Conservation (phyloP, 2,329 filamentous ascomycete species). For the Bisporella sp. region DNA sequence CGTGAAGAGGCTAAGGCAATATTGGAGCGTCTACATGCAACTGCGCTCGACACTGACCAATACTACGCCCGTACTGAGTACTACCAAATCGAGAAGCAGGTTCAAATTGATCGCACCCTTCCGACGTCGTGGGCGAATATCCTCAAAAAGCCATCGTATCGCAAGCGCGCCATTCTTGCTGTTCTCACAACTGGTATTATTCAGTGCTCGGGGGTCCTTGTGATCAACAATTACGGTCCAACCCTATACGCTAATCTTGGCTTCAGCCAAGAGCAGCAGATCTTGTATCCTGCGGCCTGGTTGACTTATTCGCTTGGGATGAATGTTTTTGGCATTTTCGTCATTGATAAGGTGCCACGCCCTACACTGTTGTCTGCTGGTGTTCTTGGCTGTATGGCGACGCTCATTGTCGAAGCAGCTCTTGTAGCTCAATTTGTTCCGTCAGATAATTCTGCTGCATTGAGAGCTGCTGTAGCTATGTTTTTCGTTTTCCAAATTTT, state of each 20-base stretch:
- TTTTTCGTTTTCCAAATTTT: conserved; percentile 1
- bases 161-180: conserved; percentile 1
- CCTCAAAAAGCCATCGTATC: conserved; percentile 2
- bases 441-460: neutral
- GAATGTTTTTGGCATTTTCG: neutral
- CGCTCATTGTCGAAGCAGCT: conserved; percentile 3
- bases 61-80: conserved; percentile 3
- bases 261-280: neutral
- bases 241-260: conserved; percentile 3
- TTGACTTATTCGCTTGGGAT: neutral
- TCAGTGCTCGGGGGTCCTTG: conserved; percentile 1
- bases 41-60: neutral
- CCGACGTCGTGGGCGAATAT: neutral
- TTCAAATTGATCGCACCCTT: conserved; percentile 1
- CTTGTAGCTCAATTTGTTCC: neutral
- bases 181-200: neutral
- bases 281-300: neutral
- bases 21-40: neutral
- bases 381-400: conserved; percentile 1
- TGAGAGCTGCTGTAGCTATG: conserved; percentile 2
- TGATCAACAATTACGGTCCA: conserved; percentile 2
- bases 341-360: conserved; percentile 3
- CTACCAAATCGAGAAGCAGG: conserved; percentile 9
- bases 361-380: conserved; percentile 1
- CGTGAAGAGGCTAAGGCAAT: neutral